Conservation (phyloP, 345 rosid genomes). For the Gynandropsis gynandra region DNA sequence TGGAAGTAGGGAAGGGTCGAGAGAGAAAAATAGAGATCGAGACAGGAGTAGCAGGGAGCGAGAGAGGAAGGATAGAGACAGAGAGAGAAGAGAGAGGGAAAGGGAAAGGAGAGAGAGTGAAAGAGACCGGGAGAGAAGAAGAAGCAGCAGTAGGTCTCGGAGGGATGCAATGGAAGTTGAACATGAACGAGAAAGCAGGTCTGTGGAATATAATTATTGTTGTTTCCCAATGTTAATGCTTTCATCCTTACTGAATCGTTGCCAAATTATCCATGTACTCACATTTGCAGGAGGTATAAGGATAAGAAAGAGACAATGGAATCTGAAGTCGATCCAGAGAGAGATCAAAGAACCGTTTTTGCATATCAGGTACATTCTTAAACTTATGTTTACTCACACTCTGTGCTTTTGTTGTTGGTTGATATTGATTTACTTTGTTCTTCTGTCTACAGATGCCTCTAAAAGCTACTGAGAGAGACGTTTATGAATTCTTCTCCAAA, state of each 20-base stretch:
- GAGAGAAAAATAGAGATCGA: conserved; percentile 33
- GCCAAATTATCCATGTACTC: neutral
- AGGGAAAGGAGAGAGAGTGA: conserved; percentile 25
- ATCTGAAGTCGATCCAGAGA: conserved; percentile 93
- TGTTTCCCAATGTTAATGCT: neutral
- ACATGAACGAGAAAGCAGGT: conserved; percentile 38
- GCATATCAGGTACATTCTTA: conserved; percentile 66
- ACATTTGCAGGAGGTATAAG: conserved; percentile 50
- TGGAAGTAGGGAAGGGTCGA: conserved; percentile 35
- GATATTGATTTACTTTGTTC: conserved; percentile 11
- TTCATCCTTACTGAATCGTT: neutral
- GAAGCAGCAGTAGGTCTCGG: conserved; percentile 36
- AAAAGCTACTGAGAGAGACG: conserved; percentile 88
- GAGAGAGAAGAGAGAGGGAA: conserved; percentile 31
- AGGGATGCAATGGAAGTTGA: conserved; percentile 37
- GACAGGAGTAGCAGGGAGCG: conserved; percentile 38
- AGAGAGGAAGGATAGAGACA: conserved; percentile 31
- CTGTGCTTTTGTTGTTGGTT: neutral
- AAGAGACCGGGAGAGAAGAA: conserved; percentile 21
- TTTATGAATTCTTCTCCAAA: conserved; percentile 87
- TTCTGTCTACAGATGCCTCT: conserved; percentile 70
- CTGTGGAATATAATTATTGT: neutral
- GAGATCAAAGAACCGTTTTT: conserved; percentile 95
- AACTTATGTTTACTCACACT: too few species aligned
- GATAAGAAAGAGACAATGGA: conserved; percentile 74